phyloP scores from a whole-genome alignment of 2,329 filamentous ascomycete species.

The Arachnomyces sp. region DNA sequence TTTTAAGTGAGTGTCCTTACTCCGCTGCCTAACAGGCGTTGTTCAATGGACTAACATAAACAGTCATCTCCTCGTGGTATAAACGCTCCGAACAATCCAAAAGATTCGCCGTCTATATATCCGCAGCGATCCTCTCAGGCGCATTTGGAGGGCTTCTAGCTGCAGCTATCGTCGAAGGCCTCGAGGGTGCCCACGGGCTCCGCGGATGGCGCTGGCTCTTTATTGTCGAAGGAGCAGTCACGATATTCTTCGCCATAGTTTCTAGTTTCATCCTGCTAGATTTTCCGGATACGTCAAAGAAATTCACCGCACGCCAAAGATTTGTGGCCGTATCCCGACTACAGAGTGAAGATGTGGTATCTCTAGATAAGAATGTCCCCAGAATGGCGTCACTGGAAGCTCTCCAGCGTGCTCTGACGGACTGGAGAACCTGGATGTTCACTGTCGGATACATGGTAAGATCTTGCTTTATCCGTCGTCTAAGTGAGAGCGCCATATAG shows the following conservation, averaged over 20 bases:
- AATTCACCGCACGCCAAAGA: conserved; percentile 25
- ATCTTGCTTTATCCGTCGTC: too few relatives aligned
- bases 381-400: conserved; percentile 14
- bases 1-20: conserved; percentile 7
- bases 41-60: too few relatives aligned
- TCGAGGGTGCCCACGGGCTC: conserved; percentile 39
- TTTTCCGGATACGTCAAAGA: conserved; percentile 40
- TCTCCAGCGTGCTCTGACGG: conserved; percentile 11
- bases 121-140: conserved; percentile 49
- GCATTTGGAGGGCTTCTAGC: conserved; percentile 46
- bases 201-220: conserved; percentile 48
- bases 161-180: conserved; percentile 40
- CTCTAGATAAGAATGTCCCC: conserved; percentile 10
- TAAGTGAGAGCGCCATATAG: conserved; percentile 2
- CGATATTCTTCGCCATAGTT: conserved; percentile 37
- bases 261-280: conserved; percentile 42
- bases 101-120: conserved; percentile 50
- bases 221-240: conserved; percentile 38
- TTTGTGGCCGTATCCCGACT: conserved; percentile 19
- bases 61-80: conserved; percentile 50
- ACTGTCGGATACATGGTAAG: conserved; percentile 35
- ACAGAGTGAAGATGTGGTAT: conserved; percentile 13
- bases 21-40: too few relatives aligned
- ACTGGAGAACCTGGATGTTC: conserved; percentile 34
- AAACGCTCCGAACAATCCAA: conserved; percentile 50